Percentiles rank a stretch among this genome's conserved stretches.
Evolutionary conservation across 768 basidiomycete species (phyloP).

Genomic region (Leucocoprinus leucothites): DNA sequence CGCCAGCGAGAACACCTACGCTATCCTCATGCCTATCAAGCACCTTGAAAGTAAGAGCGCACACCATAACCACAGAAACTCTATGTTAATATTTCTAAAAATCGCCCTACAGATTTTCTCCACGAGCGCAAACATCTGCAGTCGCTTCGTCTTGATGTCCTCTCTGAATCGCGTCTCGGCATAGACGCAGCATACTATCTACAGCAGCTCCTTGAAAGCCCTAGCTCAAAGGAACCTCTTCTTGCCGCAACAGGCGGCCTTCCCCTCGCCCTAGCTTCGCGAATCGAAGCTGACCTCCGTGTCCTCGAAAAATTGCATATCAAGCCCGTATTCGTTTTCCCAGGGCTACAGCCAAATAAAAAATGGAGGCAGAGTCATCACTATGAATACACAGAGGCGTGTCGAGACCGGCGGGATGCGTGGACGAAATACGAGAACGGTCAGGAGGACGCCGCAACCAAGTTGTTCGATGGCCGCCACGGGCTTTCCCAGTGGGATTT

Average conservation of each 20-base stretch:
- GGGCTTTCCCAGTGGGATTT: slow-evolving; percentile 83
- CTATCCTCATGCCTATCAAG: slow-evolving; percentile 67
- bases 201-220: slow-evolving; percentile 68
- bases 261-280: slow-evolving; percentile 80
- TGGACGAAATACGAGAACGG: slow-evolving; percentile 95
- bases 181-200: slow-evolving; percentile 96
- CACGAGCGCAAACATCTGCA: slow-evolving; percentile 86
- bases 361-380: slow-evolving; percentile 65
- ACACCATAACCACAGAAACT: neutral
- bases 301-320: slow-evolving; percentile 87
- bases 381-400: slow-evolving; percentile 60
- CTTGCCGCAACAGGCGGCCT: slow-evolving; percentile 94
- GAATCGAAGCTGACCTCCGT: slow-evolving; percentile 91
- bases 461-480: slow-evolving; percentile 75
- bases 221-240: slow-evolving; percentile 82
- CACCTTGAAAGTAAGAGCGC: slow-evolving; percentile 71
- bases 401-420: slow-evolving; percentile 75
- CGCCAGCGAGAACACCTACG: slow-evolving; percentile 21
- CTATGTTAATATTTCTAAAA: slow-evolving; percentile 11
- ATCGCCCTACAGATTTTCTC: slow-evolving; percentile 61
- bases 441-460: slow-evolving; percentile 85
- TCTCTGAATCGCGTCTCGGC: slow-evolving; percentile 91
- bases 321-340: slow-evolving; percentile 98
- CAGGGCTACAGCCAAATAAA: slow-evolving; percentile 78
- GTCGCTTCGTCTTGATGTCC: slow-evolving; percentile 72